These are phyloP conservation scores for Przewalskia tangutica DNA, from an alignment of 257 asterid genomes.

Conservation along the genomic window DNA sequence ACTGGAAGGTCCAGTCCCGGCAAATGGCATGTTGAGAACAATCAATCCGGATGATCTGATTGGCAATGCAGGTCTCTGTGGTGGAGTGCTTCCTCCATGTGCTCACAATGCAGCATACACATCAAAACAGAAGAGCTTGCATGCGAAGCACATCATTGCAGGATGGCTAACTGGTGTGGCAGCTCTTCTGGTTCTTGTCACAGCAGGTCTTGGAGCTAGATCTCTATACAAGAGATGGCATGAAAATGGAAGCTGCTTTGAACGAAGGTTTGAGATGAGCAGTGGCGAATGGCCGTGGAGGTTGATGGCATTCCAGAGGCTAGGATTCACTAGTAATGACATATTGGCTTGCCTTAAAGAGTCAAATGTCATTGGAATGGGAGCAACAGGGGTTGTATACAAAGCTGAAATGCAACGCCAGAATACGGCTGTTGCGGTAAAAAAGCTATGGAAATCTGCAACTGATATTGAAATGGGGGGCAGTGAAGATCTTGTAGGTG, in stretches of 20 bases:
- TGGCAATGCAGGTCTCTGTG: slow-evolving; percentile 60
- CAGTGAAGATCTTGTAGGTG: slow-evolving; percentile 51
- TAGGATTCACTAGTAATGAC: slow-evolving; percentile 53
- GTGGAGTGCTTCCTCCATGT: slow-evolving; percentile 68
- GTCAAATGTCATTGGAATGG: slow-evolving; percentile 67
- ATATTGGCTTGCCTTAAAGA: slow-evolving; percentile 60
- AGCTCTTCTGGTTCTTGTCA: slow-evolving; percentile 31
- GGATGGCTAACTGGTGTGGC: slow-evolving; percentile 58
- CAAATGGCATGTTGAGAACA: slow-evolving; percentile 53
- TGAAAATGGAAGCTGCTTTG: slow-evolving; percentile 41
- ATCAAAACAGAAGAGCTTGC: slow-evolving; percentile 24
- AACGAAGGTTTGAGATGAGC: slow-evolving; percentile 35
- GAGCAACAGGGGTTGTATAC: slow-evolving; percentile 67
- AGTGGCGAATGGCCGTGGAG: slow-evolving; percentile 72
- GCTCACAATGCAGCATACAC: slow-evolving; percentile 18
- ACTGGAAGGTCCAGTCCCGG: slow-evolving; percentile 57
- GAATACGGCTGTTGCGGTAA: slow-evolving; percentile 52
- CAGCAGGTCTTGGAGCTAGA: slow-evolving; percentile 29
- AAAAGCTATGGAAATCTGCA: slow-evolving; percentile 60
- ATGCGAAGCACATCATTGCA: slow-evolving; percentile 32
- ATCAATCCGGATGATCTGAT: slow-evolving; percentile 52
- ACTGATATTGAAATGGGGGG: slow-evolving; percentile 46
- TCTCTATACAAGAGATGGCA: slow-evolving; percentile 38
- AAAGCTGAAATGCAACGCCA: slow-evolving; percentile 50
- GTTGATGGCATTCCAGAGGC: slow-evolving; percentile 73